A percentile compares a stretch with the other conserved stretches of the same genome.
Evolutionary conservation across 768 basidiomycete genomes (phyloP).

Genomic region (Coprinopsis marcescibilis): DNA sequence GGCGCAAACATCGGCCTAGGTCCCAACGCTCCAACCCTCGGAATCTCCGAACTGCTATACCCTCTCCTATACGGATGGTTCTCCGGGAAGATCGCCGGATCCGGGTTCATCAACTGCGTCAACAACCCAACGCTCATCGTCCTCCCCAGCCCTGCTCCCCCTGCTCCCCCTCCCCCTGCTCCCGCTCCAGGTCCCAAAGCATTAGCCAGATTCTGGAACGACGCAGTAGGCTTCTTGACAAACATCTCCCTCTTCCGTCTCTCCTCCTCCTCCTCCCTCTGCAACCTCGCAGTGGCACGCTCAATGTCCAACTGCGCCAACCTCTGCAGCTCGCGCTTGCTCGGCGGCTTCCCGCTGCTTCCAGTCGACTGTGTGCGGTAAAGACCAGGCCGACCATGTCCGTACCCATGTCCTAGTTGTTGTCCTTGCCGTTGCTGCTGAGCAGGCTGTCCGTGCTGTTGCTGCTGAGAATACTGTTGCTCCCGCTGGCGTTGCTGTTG

Average conservation of each 20-base stretch:
- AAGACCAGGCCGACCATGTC: slow-evolving; percentile 14
- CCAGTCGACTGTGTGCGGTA: slow-evolving; percentile 23
- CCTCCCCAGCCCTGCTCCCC: slow-evolving; percentile 18
- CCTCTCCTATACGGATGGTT: slow-evolving; percentile 55
- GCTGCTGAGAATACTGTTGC: too few species aligned
- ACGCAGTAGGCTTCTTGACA: slow-evolving; percentile 61
- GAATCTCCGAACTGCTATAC: slow-evolving; percentile 44
- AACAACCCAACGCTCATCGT: slow-evolving; percentile 49
- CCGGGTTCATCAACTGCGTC: slow-evolving; percentile 67
- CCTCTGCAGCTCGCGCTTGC: slow-evolving; percentile 11
- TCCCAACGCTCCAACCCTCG: slow-evolving; percentile 12
- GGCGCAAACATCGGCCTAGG: slow-evolving; percentile 14
- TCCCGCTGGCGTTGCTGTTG: slow-evolving; percentile 12
- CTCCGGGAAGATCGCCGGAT: slow-evolving; percentile 52
- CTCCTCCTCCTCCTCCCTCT: slow-evolving; percentile 52
- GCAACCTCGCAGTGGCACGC: slow-evolving; percentile 23
- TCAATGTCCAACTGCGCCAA: slow-evolving; percentile 11
- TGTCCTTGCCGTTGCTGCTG: too few species aligned
- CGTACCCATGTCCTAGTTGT: too few species aligned
- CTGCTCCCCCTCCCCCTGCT: not conserved
- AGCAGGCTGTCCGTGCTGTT: too few species aligned
- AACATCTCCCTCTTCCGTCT: slow-evolving; percentile 67
- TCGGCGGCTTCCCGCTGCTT: slow-evolving; percentile 14
- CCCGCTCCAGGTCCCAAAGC: too few species aligned
- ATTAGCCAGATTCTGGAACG: slow-evolving; percentile 52